phyloP scores from a whole-genome alignment of 495 filamentous ascomycete species.

The Trichoderma asperelloides region DNA sequence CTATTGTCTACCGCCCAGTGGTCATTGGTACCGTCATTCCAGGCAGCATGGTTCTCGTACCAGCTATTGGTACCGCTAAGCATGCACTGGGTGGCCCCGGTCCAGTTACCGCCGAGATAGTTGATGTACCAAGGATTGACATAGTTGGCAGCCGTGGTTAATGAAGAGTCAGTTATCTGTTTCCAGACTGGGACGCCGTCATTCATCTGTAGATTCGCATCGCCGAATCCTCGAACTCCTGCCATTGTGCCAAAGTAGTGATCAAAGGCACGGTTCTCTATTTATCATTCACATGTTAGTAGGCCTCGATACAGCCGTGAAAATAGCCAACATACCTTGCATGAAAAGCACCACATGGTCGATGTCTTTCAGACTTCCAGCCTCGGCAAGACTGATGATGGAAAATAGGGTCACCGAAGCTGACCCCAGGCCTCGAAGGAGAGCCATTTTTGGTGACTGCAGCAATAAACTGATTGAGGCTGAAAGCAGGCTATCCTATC shows the following conservation, averaged over 20 bases:
- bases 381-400: conserved; percentile 19
- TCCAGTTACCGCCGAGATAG: conserved; percentile 36
- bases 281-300: not conserved
- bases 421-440: not conserved
- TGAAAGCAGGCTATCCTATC: not conserved
- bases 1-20: conserved; percentile 46
- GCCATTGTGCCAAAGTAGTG: conserved; percentile 50
- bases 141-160: conserved; percentile 20
- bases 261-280: conserved; percentile 22
- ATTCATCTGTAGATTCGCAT: conserved; percentile 49
- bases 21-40: conserved; percentile 43
- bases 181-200: conserved; percentile 38
- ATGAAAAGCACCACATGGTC: conserved; percentile 53
- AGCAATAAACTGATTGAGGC: not conserved
- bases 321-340: conserved; percentile 36
- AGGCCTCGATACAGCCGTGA: not conserved
- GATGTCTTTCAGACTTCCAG: conserved; percentile 41
- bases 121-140: conserved; percentile 48
- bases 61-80: conserved; percentile 43
- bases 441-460: not conserved
- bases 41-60: conserved; percentile 39
- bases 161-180: conserved; percentile 20
- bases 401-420: not conserved
- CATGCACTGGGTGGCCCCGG: conserved; percentile 48
- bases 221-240: conserved; percentile 46